These are phyloP conservation scores for Fusarium algeriense DNA, from an alignment of 2,329 filamentous ascomycete genomes.

Conservation along the genomic window DNA sequence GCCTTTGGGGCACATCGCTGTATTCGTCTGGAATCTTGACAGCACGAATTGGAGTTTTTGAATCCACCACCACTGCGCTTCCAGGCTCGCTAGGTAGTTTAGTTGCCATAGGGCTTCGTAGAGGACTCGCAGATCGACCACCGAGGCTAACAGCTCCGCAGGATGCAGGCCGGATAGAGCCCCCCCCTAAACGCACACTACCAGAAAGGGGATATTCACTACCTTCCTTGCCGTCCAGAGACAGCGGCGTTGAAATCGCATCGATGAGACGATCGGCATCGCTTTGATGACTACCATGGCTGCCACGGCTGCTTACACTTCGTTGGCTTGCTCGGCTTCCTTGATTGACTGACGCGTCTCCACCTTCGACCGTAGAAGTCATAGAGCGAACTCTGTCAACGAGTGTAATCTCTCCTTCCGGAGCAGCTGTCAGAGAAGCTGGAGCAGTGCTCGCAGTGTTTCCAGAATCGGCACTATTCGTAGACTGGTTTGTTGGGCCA, in stretches of 20 bases:
- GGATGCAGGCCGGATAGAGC: slow-evolving; percentile 20
- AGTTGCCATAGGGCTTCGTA: slow-evolving; percentile 23
- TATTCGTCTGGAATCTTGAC: slow-evolving; percentile 64
- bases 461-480: slow-evolving; percentile 33
- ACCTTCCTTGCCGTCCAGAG: slow-evolving; percentile 53
- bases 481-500: slow-evolving; percentile 14
- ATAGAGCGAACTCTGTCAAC: slow-evolving; percentile 61
- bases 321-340: slow-evolving; percentile 41
- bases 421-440: slow-evolving; percentile 45
- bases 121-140: slow-evolving; percentile 31
- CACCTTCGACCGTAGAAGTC: slow-evolving; percentile 24
- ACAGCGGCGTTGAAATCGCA: slow-evolving; percentile 73
- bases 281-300: slow-evolving; percentile 64
- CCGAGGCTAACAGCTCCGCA: slow-evolving; percentile 4
- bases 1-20: slow-evolving; percentile 48
- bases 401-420: slow-evolving; percentile 70
- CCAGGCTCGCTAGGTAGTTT: slow-evolving; percentile 50
- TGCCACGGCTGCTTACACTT: slow-evolving; percentile 58
- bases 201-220: slow-evolving; percentile 48
- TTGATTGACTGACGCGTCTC: slow-evolving; percentile 19
- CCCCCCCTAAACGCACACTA: slow-evolving; percentile 27
- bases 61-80: slow-evolving; percentile 56
- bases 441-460: slow-evolving; percentile 39
- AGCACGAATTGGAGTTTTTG: slow-evolving; percentile 60
- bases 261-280: slow-evolving; percentile 79